Percentiles rank a stretch among this genome's conserved stretches.
Conservation (phyloP, 2,329 filamentous ascomycete genomes). For the Coniochaeta hoffmannii region DNA sequence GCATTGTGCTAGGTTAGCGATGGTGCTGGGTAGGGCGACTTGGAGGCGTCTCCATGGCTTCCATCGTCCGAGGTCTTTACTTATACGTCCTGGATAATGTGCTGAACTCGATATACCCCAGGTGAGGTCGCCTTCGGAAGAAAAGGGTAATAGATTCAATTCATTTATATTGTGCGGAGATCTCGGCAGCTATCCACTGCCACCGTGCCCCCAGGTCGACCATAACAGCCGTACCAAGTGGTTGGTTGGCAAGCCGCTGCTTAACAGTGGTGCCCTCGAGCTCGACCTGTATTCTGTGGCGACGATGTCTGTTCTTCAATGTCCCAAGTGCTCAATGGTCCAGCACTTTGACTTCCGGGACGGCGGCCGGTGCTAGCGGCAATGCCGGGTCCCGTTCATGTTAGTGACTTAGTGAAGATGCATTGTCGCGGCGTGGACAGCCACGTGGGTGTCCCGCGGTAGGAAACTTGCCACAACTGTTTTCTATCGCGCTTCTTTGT, state of each 20-base stretch:
- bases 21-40: not conserved
- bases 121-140: not conserved
- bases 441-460: too few species aligned
- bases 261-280: too few species aligned
- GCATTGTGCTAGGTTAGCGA: not conserved
- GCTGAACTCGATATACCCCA: not conserved
- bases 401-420: too few species aligned
- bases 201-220: not conserved
- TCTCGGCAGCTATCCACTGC: not conserved
- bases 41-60: not conserved
- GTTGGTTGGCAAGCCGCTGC: not conserved
- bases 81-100: constrained; percentile 1
- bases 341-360: too few species aligned
- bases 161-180: not conserved
- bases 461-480: not conserved
- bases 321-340: too few species aligned
- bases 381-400: too few species aligned
- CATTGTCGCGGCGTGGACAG: too few species aligned
- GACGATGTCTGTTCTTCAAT: too few species aligned
- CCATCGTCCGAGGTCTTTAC: not conserved
- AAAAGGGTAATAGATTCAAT: constrained; percentile 1
- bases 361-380: too few species aligned
- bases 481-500: not conserved
- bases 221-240: not conserved
- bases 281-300: not conserved